These are phyloP conservation scores for Silybum marianum DNA, from an alignment of 129 eudicot species.

Conservation along the genomic window DNA sequence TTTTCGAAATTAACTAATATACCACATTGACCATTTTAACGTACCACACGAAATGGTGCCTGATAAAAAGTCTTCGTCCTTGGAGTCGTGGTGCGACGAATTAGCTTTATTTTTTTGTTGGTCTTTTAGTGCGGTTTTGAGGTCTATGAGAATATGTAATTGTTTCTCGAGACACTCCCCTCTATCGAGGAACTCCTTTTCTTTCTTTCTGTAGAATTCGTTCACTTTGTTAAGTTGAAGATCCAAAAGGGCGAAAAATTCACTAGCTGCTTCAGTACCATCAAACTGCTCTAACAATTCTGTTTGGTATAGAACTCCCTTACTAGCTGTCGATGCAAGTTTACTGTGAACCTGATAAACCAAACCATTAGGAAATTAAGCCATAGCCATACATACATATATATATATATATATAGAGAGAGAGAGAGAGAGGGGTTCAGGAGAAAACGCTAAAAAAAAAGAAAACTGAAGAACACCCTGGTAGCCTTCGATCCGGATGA, in stretches of 20 bases:
- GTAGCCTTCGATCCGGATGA: too few species aligned
- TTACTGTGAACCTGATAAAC: constrained; percentile 74
- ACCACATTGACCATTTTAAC: constrained; percentile 22
- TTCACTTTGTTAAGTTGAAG: constrained; percentile 96
- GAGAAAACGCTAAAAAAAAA: too few species aligned
- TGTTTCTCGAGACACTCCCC: constrained; percentile 77
- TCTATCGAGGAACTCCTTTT: constrained; percentile 85
- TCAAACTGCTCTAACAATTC: constrained; percentile 81
- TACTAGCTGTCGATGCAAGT: constrained; percentile 58
- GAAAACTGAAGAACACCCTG: too few species aligned
- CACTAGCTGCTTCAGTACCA: constrained; percentile 64
- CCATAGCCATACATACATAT: not conserved
- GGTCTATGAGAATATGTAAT: constrained; percentile 65
- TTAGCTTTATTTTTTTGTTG: constrained; percentile 41
- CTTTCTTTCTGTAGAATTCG: constrained; percentile 72
- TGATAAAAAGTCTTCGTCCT: constrained; percentile 71
- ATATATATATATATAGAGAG: not conserved
- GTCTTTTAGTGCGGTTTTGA: constrained; percentile 57
- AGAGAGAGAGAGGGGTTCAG: too few species aligned
- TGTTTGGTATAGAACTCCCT: constrained; percentile 73
- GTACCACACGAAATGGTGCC: constrained; percentile 87
- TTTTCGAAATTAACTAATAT: not conserved
- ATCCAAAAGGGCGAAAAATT: constrained; percentile 80
- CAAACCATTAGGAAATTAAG: constrained; percentile 22
- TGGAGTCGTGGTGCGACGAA: constrained; percentile 48